phyloP scores from a whole-genome alignment of 1,284 basidiomycete species.

The Cutaneotrichosporon sp. region DNA sequence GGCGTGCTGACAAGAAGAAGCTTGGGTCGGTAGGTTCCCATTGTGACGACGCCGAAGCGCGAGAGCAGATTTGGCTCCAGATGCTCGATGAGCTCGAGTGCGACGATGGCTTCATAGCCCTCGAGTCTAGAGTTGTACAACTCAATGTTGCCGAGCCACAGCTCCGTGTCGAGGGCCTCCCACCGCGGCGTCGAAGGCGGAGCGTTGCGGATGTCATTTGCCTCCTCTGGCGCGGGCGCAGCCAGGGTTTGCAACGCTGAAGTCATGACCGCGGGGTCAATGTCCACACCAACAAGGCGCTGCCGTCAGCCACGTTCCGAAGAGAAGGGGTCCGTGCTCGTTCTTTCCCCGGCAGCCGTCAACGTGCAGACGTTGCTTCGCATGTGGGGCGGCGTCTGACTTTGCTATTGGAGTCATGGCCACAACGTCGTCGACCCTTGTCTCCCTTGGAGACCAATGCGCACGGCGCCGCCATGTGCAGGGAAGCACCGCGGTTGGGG shows the following conservation, averaged over 20 bases:
- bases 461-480: neutral
- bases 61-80: constrained; percentile 64
- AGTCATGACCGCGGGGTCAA: constrained; percentile 37
- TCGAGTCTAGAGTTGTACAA: constrained; percentile 67
- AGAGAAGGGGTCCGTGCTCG: neutral
- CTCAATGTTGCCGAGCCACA: constrained; percentile 80
- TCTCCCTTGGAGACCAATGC: neutral
- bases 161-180: constrained; percentile 64
- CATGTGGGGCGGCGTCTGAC: too few relatives aligned
- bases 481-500: neutral
- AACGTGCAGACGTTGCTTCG: too few relatives aligned
- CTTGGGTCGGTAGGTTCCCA: constrained; percentile 77
- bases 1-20: constrained; percentile 82
- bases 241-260: constrained; percentile 34
- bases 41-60: constrained; percentile 70
- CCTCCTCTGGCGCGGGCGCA: constrained; percentile 15
- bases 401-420: too few relatives aligned
- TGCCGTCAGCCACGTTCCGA: constrained; percentile 11
- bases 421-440: too few relatives aligned
- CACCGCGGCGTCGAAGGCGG: constrained; percentile 54
- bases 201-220: neutral
- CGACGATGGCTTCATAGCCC: constrained; percentile 73
- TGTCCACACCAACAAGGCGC: constrained; percentile 47
- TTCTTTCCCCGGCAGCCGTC: neutral
- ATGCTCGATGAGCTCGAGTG: constrained; percentile 91